phyloP scores from a whole-genome alignment of 495 filamentous ascomycete genomes.

The Acidiella bohemica region DNA sequence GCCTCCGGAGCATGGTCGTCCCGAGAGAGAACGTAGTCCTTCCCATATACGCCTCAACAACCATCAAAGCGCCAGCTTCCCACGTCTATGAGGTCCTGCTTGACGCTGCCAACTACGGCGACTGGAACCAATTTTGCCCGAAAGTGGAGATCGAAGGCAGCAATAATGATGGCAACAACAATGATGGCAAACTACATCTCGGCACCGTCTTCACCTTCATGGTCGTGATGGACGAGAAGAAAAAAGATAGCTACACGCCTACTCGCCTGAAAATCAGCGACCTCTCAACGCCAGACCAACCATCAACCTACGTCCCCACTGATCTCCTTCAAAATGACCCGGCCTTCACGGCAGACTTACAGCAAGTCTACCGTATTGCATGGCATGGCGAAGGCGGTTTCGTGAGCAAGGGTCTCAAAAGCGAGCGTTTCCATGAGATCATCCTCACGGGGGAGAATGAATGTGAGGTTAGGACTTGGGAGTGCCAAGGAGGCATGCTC shows the following conservation, averaged over 20 bases:
- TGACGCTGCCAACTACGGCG: not conserved
- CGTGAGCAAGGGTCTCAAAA: conserved; percentile 5
- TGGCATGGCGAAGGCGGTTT: conserved; percentile 9
- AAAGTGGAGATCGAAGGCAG: not conserved
- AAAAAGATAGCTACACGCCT: conserved; percentile 1
- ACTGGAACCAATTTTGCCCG: not conserved
- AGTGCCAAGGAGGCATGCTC: conserved; percentile 11
- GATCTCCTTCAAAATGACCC: conserved; percentile 2
- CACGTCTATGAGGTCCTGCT: not conserved
- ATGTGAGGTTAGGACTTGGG: conserved; percentile 20
- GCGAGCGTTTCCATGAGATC: conserved; percentile 17
- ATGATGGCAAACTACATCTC: conserved; percentile 1
- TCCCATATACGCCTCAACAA: not conserved
- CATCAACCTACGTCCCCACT: conserved; percentile 4
- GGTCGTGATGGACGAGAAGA: conserved; percentile 10
- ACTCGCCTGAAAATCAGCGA: conserved; percentile 6
- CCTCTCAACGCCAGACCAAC: conserved; percentile 7
- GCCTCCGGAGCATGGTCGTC: not conserved
- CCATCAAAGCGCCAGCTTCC: not conserved
- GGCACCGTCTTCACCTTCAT: conserved; percentile 12
- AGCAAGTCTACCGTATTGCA: conserved; percentile 6
- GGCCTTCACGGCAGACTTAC: conserved; percentile 2
- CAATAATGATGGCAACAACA: not conserved
- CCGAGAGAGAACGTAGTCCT: not conserved
- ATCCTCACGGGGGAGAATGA: conserved; percentile 8